Percentiles rank a stretch among this genome's conserved stretches.
These are phyloP conservation scores for Atkinsonella texensis DNA, from an alignment of 2,329 filamentous ascomycete species.

Conservation along the genomic window DNA sequence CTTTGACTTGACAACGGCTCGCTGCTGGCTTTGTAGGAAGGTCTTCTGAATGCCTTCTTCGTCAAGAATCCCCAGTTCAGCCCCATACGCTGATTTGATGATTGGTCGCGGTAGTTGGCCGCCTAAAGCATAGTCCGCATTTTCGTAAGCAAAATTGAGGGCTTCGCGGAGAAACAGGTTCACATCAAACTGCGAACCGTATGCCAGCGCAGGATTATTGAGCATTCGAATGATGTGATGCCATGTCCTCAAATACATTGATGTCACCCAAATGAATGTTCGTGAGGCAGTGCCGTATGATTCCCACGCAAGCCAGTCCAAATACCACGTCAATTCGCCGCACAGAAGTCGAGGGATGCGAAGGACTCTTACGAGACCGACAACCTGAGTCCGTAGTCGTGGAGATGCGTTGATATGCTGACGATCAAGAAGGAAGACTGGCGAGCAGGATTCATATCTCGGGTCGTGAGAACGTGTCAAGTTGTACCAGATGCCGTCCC, in stretches of 20 bases:
- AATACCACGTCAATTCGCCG: slow-evolving; percentile 15
- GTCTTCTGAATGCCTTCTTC: not conserved
- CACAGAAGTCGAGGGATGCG: slow-evolving; percentile 10
- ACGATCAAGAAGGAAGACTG: slow-evolving; percentile 11
- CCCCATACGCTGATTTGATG: slow-evolving; percentile 12
- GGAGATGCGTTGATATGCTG: slow-evolving; percentile 14
- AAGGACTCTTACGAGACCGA: slow-evolving; percentile 20
- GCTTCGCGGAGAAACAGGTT: slow-evolving; percentile 17
- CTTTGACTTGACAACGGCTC: not conserved
- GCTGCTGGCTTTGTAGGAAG: not conserved
- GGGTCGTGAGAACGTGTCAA: not conserved
- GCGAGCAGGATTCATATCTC: slow-evolving; percentile 1
- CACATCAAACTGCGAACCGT: slow-evolving; percentile 14
- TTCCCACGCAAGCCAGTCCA: slow-evolving; percentile 20
- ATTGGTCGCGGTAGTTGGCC: slow-evolving; percentile 21
- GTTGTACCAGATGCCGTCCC: slow-evolving; percentile 17
- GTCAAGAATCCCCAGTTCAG: slow-evolving; percentile 5
- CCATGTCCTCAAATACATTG: slow-evolving; percentile 17
- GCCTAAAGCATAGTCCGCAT: slow-evolving; percentile 16
- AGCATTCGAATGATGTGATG: slow-evolving; percentile 10
- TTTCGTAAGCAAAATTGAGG: slow-evolving; percentile 18
- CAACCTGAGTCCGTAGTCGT: slow-evolving; percentile 16
- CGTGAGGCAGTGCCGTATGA: slow-evolving; percentile 13
- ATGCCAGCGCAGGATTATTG: not conserved
- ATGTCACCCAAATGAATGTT: slow-evolving; percentile 19